Base-by-base conservation (phyloP, 2,329 filamentous ascomycete species). In the Bipolaris oryzae region DNA sequence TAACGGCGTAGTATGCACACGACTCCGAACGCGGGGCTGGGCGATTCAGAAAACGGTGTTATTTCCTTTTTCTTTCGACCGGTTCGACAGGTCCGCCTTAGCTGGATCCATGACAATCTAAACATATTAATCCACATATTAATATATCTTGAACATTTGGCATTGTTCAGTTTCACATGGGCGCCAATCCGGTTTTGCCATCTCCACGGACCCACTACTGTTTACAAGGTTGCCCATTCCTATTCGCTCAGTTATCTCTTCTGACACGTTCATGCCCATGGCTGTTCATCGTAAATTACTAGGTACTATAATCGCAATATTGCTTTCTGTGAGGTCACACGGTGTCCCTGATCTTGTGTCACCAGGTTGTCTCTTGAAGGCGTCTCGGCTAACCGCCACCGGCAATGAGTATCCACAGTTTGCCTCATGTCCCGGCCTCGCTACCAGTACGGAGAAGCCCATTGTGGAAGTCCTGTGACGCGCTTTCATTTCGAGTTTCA, bases 51-150 rank as follows among this genome's bases (percentile, higher is more conserved):
- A 16, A 10, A 37, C 34, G 47, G 51, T 55, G n/a, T 48, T 55
- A 33, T 52, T 55, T 52, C 53, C 49, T 42, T 57, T 57, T 57
- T 53, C 42, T 42, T 44, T 34, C 5, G 31, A 34, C 21, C 21
- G 28, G 53, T 55, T 57, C 50, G 53, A 52, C 53, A 42, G 55
- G 45, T 61, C 61, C 55, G 59, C 59, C 31, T 55, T 63, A 62
- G 48, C 56, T 46, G 51, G 43, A 48, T 20, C 44, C 50, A 55
- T 50, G 49, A 37, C 61, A 68, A 67, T 69, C 51, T 69, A 56
- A 58, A 51, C 59, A 66, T 62, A 72, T 70, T 69, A 66, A 48
- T 58, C 61, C 64, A 68, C 47, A 70, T 70, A 73, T 73, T 74
- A 74, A 72, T 72, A 52, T 71, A 72, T 57, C 51, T 58, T 57